These are phyloP conservation scores for Ceratobasidium sp. DNA, from an alignment of 1,284 basidiomycete genomes.

Conservation along the genomic window DNA sequence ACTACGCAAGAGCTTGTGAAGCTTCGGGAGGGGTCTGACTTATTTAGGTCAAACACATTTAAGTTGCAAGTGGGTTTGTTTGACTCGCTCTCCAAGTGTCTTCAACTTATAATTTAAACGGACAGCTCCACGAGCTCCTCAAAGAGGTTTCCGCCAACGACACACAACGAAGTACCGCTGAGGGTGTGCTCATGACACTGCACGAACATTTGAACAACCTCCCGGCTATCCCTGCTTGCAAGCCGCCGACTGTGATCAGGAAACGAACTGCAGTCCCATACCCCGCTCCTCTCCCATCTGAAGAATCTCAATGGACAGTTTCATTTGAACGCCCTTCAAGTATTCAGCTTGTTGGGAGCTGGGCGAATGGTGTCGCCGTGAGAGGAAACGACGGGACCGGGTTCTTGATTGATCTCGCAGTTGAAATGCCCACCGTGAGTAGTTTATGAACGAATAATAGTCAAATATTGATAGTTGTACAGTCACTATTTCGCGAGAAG, in stretches of 20 bases:
- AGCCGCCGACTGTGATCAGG: slow-evolving; percentile 60
- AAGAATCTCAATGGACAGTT: slow-evolving; percentile 83
- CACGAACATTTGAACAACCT: slow-evolving; percentile 73
- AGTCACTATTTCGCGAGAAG: slow-evolving; percentile 92
- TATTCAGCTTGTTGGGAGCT: slow-evolving; percentile 80
- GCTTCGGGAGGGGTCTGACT: slow-evolving; percentile 82
- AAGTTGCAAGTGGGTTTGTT: slow-evolving; percentile 76
- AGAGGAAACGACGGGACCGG: slow-evolving; percentile 73
- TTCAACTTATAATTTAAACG: background rate
- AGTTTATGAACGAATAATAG: slow-evolving; percentile 38
- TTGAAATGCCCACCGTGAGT: slow-evolving; percentile 89
- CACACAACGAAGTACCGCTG: slow-evolving; percentile 63
- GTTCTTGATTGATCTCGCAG: slow-evolving; percentile 85
- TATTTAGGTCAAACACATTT: slow-evolving; percentile 88
- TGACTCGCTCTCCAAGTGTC: slow-evolving; percentile 41
- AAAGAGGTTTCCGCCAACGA: slow-evolving; percentile 82
- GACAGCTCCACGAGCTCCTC: slow-evolving; percentile 83
- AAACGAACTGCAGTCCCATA: slow-evolving; percentile 70
- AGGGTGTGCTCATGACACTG: slow-evolving; percentile 74
- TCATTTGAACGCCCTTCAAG: slow-evolving; percentile 73
- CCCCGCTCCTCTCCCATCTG: slow-evolving; percentile 72
- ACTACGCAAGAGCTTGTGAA: slow-evolving; percentile 76
- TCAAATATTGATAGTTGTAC: slow-evolving; percentile 41
- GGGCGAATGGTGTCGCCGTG: slow-evolving; percentile 73
- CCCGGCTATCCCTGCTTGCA: slow-evolving; percentile 71